phyloP scores from a whole-genome alignment of 352 stramenopile genomes.

The Peronospora farinosa region DNA sequence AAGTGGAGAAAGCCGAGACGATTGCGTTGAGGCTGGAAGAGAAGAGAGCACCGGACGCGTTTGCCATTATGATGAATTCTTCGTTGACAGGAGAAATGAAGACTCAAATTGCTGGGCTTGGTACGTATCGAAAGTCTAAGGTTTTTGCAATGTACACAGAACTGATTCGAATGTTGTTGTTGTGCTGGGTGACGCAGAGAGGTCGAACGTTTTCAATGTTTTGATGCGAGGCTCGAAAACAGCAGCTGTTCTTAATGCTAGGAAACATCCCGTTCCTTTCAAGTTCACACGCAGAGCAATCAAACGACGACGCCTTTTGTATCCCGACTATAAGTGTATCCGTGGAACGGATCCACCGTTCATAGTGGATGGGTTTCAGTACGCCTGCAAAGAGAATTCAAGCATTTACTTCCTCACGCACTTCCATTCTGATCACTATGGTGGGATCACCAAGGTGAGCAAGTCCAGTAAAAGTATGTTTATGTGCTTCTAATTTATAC shows the following conservation, averaged over 20 bases:
- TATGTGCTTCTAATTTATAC: slow-evolving; percentile 2
- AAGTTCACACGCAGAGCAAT: slow-evolving; percentile 27
- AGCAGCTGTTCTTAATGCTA: slow-evolving; percentile 33
- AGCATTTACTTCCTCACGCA: slow-evolving; percentile 95
- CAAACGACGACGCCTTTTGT: slow-evolving; percentile 26
- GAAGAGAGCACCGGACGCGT: slow-evolving; percentile 31
- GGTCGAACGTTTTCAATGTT: slow-evolving; percentile 72
- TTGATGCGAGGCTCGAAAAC: slow-evolving; percentile 78
- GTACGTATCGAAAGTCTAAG: slow-evolving; percentile 1
- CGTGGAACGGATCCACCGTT: slow-evolving; percentile 67
- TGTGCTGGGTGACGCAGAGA: slow-evolving; percentile 14
- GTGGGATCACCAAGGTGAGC: slow-evolving; percentile 73
- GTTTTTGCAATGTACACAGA: neutral
- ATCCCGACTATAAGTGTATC: slow-evolving; percentile 79
- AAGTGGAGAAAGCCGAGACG: slow-evolving; percentile 24
- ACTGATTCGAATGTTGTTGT: slow-evolving; percentile 2
- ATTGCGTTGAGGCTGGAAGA: slow-evolving; percentile 15
- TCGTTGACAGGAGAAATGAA: slow-evolving; percentile 15
- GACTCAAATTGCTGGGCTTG: slow-evolving; percentile 6
- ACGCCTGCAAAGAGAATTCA: slow-evolving; percentile 62
- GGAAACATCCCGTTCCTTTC: slow-evolving; percentile 26
- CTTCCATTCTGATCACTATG: slow-evolving; percentile 97
- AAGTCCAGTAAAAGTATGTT: neutral
- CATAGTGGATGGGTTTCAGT: slow-evolving; percentile 86
- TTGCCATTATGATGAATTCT: slow-evolving; percentile 52